phyloP scores from a whole-genome alignment of 768 basidiomycete genomes.

The Leccinum imitatum region DNA sequence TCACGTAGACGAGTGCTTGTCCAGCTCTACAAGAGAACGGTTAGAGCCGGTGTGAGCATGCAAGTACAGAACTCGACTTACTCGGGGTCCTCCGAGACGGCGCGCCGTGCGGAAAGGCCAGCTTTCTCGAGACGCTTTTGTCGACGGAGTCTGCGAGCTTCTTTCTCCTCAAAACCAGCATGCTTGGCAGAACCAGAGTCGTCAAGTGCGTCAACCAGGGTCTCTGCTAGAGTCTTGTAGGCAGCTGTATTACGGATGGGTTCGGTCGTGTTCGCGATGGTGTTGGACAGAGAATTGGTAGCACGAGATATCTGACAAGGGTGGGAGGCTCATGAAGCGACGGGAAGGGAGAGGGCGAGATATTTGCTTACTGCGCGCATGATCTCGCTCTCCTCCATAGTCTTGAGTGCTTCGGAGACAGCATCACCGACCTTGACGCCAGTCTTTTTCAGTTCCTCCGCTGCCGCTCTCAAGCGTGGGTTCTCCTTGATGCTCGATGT shows the following conservation, averaged over 20 bases:
- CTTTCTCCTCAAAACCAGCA: constrained; percentile 95
- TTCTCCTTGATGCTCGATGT: constrained; percentile 96
- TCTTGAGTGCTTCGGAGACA: constrained; percentile 85
- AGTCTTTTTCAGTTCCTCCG: constrained; percentile 85
- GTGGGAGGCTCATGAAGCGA: neutral
- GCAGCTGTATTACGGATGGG: constrained; percentile 96
- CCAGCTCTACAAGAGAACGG: constrained; percentile 66
- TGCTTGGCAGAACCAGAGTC: constrained; percentile 92
- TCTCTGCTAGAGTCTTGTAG: constrained; percentile 89
- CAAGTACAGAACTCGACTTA: constrained; percentile 40
- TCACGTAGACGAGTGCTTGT: constrained; percentile 78
- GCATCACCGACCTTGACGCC: constrained; percentile 94
- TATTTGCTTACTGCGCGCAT: constrained; percentile 71
- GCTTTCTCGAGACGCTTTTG: constrained; percentile 83
- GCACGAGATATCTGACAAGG: constrained; percentile 72
- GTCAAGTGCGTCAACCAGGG: constrained; percentile 88
- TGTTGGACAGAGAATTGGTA: constrained; percentile 80
- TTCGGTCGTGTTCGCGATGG: constrained; percentile 87
- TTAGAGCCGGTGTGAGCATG: neutral
- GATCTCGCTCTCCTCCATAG: constrained; percentile 93
- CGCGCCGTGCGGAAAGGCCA: constrained; percentile 55
- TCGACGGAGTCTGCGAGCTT: constrained; percentile 77
- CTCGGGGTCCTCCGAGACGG: constrained; percentile 76
- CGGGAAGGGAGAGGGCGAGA: neutral
- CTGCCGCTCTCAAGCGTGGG: constrained; percentile 85